Base-by-base conservation (phyloP, 805 yeast species). In the Starmera quercuum region DNA sequence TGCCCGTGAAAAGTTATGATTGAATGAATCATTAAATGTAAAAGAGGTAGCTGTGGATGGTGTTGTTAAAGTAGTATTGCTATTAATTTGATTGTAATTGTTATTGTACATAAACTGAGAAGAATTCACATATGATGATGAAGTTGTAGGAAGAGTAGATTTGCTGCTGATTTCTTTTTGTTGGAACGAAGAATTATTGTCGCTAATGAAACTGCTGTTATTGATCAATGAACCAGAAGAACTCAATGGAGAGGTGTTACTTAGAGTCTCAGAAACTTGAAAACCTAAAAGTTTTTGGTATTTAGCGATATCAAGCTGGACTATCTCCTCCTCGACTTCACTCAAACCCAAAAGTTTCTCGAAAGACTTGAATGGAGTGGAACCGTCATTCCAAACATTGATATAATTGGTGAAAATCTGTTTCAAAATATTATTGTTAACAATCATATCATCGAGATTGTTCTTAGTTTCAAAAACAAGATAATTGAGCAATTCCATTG, bases 331-430 rank as follows among this genome's bases (percentile, higher is more conserved):
- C 5, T 5, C 6, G 4, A 20, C 20, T 14, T 13, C 15, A 7
- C 16, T 11, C 7, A 30, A 14, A 10, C n/a, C 9, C 12, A 30
- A 22, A 5, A 30, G 13, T 3, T 21, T 16, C n/a, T 8, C 19
- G 21, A 61, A 57, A 10, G 30, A 26, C 14, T 35, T 36, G 35
- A 55, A 63, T 2, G 17, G 28, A 3, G 24, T 28, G 2, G 56
- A 29, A 9, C 61, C 63, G 43, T 61, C 63, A 40, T 61, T 56
- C 68, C 67, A 62, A 15, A 36, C 19, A 5, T 33, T 26, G 20
- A 60, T 41, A 30, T 51, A 60, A 3, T 39, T 38, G 6, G 26
- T 33, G 13, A 62, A 31, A 1, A 49, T 31, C 4, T 46, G 43
- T 4, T 30, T 31, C 12, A 63, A 41, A 15, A 58, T 29, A 21